These are phyloP conservation scores for Tagetes patula DNA, from an alignment of 129 eudicot species.

Conservation along the genomic window DNA sequence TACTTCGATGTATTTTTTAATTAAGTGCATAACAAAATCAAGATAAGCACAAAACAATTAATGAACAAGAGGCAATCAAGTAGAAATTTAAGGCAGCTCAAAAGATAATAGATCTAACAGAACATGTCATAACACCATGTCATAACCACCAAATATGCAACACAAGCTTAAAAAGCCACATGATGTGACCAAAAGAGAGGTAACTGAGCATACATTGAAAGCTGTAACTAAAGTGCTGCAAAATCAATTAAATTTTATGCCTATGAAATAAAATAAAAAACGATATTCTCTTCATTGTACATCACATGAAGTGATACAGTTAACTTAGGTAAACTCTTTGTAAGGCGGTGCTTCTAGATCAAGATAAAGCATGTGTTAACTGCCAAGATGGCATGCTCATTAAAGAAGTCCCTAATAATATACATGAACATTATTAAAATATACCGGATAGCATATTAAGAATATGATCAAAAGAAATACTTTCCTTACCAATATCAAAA, in stretches of 20 bases:
- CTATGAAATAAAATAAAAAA: not conserved
- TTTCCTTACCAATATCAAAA: not conserved
- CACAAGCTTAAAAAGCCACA: not conserved
- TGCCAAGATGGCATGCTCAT: conserved; percentile 15
- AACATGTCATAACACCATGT: not conserved
- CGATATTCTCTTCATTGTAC: not conserved
- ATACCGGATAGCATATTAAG: too few species aligned
- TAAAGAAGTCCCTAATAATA: not conserved
- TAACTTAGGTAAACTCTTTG: conserved; percentile 3
- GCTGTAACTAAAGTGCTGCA: not conserved
- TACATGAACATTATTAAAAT: not conserved
- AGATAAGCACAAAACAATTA: not conserved
- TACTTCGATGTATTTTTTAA: too few species aligned
- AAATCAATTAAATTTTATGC: not conserved
- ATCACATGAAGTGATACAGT: conserved; percentile 6
- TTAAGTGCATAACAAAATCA: too few species aligned
- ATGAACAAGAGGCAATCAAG: not conserved
- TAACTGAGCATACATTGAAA: not conserved
- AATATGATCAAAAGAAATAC: not conserved
- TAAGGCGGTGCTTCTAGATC: not conserved
- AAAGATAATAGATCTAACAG: not conserved
- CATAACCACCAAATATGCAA: not conserved
- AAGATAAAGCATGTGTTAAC: conserved; percentile 9
- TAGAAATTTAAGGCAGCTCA: not conserved
- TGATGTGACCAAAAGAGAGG: not conserved